Conservation (phyloP, 2,329 filamentous ascomycete species). For the Cladosporium sp. region DNA sequence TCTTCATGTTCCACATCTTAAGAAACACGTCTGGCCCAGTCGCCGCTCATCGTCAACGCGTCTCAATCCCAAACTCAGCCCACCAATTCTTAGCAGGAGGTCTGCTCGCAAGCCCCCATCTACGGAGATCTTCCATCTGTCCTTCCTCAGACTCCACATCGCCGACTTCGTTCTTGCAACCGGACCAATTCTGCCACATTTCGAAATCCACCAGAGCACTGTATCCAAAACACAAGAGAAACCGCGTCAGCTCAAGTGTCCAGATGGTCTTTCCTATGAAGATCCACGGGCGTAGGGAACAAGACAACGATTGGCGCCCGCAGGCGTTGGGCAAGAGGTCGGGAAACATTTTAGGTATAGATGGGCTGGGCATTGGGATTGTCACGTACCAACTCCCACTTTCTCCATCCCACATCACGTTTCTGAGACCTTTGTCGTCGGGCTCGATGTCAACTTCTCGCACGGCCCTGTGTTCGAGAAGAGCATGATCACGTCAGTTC, state of each 20-base stretch:
- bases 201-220: conserved; percentile 31
- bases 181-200: conserved; percentile 17
- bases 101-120: conserved; percentile 26
- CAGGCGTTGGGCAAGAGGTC: too few species aligned
- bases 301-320: too few species aligned
- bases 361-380: too few species aligned
- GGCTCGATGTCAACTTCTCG: conserved; percentile 27
- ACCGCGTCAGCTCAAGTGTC: not conserved
- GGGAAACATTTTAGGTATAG: too few species aligned
- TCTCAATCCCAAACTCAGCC: conserved; percentile 17
- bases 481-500: too few species aligned
- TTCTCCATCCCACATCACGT: conserved; percentile 27
- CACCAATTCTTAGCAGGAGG: conserved; percentile 23
- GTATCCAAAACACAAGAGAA: not conserved
- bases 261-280: not conserved
- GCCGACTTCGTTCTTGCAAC: conserved; percentile 17
- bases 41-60: not conserved
- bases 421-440: conserved; percentile 29
- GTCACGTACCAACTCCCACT: not conserved
- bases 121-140: conserved; percentile 5
- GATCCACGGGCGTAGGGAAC: not conserved
- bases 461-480: conserved; percentile 15
- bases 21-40: too few species aligned
- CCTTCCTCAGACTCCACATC: conserved; percentile 21
- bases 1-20: not conserved